Evolutionary conservation across 805 yeast genomes (phyloP).

Genomic region (Yarrowia keelungensis): DNA sequence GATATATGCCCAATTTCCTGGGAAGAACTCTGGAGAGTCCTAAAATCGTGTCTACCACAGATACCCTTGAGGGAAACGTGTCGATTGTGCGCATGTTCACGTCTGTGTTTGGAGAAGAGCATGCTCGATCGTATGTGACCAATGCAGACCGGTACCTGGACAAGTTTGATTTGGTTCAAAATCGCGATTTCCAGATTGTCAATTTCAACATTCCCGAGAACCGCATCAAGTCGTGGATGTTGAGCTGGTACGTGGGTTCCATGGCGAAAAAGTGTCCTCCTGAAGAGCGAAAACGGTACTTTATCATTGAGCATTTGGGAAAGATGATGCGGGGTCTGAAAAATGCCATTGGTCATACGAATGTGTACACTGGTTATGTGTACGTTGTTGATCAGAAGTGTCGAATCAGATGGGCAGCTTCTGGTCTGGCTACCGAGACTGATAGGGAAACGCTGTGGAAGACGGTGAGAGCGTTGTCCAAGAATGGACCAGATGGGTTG

Average conservation of each 20-base stretch:
- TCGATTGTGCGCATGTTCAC: constrained; percentile 72
- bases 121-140: constrained; percentile 66
- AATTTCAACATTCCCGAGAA: constrained; percentile 81
- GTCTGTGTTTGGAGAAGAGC: constrained; percentile 72
- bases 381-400: constrained; percentile 77
- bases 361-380: constrained; percentile 82
- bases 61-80: constrained; percentile 58
- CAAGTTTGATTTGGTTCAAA: constrained; percentile 52
- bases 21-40: constrained; percentile 59
- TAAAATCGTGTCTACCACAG: constrained; percentile 49
- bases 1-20: constrained; percentile 80
- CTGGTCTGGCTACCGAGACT: constrained; percentile 76
- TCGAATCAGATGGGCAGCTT: constrained; percentile 87
- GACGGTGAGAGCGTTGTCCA: constrained; percentile 64
- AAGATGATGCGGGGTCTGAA: constrained; percentile 47
- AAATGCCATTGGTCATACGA: constrained; percentile 68
- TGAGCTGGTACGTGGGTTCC: constrained; percentile 56
- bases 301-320: constrained; percentile 27
- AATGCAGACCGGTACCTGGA: constrained; percentile 55
- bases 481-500: constrained; percentile 50
- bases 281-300: constrained; percentile 19
- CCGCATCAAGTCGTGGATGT: constrained; percentile 68
- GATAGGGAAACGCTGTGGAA: constrained; percentile 73
- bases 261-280: constrained; percentile 27
- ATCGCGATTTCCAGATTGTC: constrained; percentile 65